phyloP scores from a whole-genome alignment of 495 filamentous ascomycete species.

The Penicillium ochrochloron region DNA sequence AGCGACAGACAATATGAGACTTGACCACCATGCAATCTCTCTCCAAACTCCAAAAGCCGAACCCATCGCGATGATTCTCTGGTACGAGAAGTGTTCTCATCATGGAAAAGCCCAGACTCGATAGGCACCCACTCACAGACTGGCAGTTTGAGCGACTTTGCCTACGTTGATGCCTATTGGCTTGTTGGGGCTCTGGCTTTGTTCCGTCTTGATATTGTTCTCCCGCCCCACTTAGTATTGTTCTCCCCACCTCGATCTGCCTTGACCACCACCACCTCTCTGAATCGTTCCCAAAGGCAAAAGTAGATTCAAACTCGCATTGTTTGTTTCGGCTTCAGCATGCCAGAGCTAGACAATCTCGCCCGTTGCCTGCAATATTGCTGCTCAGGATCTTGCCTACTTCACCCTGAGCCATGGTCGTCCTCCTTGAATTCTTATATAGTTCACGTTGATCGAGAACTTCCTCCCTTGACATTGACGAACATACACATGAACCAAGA shows the following conservation, averaged over 20 bases:
- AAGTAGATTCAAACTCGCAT: slow-evolving; percentile 13
- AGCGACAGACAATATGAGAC: neutral
- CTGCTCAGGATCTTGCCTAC: neutral
- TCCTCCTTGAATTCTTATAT: slow-evolving; percentile 13
- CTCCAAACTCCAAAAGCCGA: neutral
- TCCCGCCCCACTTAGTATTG: slow-evolving; percentile 31
- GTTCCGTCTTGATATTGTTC: slow-evolving; percentile 34
- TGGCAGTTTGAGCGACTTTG: neutral
- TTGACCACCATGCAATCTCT: neutral
- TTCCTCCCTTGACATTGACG: neutral
- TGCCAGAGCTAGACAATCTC: slow-evolving; percentile 9
- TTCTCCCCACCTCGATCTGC: slow-evolving; percentile 19
- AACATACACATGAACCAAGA: neutral
- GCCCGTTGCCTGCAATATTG: neutral
- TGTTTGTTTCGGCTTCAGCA: slow-evolving; percentile 39
- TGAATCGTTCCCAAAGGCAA: slow-evolving; percentile 3
- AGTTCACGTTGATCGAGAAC: slow-evolving; percentile 1
- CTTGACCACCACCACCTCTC: slow-evolving; percentile 7
- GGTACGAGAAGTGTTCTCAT: neutral
- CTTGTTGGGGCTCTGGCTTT: slow-evolving; percentile 5
- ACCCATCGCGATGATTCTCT: neutral
- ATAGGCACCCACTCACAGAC: neutral
- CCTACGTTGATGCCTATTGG: neutral
- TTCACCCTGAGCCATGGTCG: neutral
- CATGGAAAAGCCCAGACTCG: slow-evolving; percentile 5